Evolutionary conservation across 345 rosid genomes (phyloP).

Genomic region (thale cress (Arabidopsis thaliana)): DNA sequence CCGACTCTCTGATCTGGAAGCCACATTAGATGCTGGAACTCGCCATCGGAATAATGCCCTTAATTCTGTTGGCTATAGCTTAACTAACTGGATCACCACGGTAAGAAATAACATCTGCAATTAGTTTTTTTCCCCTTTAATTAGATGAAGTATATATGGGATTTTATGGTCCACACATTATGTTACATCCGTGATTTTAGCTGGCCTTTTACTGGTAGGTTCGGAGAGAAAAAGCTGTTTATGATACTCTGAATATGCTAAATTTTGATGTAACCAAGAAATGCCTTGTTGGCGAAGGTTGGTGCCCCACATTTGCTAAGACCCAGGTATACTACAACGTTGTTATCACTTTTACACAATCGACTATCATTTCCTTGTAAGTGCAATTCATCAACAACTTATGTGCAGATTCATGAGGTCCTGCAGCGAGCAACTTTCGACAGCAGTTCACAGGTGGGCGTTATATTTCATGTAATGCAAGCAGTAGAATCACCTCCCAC

Average conservation of each 20-base stretch:
- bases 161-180: slow-evolving; percentile 16
- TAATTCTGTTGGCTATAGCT: slow-evolving; percentile 67
- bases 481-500: slow-evolving; percentile 92
- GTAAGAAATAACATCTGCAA: slow-evolving; percentile 48
- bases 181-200: slow-evolving; percentile 31
- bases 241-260: slow-evolving; percentile 89
- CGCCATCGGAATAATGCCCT: slow-evolving; percentile 81
- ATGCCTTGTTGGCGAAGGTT: slow-evolving; percentile 98
- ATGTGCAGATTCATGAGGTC: slow-evolving; percentile 84
- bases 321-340: slow-evolving; percentile 58
- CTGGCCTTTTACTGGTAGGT: slow-evolving; percentile 57
- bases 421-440: slow-evolving; percentile 92
- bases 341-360: slow-evolving; percentile 25
- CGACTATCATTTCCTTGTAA: slow-evolving; percentile 30
- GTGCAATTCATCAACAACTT: slow-evolving; percentile 31
- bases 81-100: slow-evolving; percentile 80
- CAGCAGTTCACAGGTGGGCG: slow-evolving; percentile 91
- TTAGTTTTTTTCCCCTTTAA: background rate
- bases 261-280: slow-evolving; percentile 98
- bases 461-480: slow-evolving; percentile 92
- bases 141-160: slow-evolving; percentile 14
- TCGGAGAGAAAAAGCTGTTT: slow-evolving; percentile 88
- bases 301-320: slow-evolving; percentile 96
- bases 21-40: slow-evolving; percentile 88
- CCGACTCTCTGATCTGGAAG: slow-evolving; percentile 91